Conservation (phyloP, 768 basidiomycete species). For the Hericium rajendrae region DNA sequence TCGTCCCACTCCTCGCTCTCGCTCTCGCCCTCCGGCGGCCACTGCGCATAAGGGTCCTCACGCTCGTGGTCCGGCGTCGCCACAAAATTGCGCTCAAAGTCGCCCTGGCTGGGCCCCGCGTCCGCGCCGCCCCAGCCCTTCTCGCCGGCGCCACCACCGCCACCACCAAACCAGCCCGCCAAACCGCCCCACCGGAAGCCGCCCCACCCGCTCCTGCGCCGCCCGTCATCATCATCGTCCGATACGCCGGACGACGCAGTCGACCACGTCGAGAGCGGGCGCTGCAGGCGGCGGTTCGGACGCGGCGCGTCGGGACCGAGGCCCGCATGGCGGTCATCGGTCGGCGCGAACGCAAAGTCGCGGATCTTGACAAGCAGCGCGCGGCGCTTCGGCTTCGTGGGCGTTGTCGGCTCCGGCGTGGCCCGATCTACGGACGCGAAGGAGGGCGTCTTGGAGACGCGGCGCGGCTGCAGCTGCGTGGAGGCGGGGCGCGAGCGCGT, state of each 20-base stretch:
- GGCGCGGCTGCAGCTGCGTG: constrained; percentile 26
- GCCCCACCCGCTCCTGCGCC: constrained; percentile 16
- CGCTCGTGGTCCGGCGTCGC: constrained; percentile 22
- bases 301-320: constrained; percentile 32
- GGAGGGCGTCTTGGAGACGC: not conserved
- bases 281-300: constrained; percentile 25
- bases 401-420: constrained; percentile 2
- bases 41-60: constrained; percentile 10
- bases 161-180: constrained; percentile 29
- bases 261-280: constrained; percentile 17
- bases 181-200: constrained; percentile 35
- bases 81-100: constrained; percentile 41
- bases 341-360: constrained; percentile 36
- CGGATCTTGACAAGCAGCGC: constrained; percentile 32
- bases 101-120: constrained; percentile 28
- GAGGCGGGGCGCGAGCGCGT: constrained; percentile 29
- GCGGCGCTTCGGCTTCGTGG: constrained; percentile 4
- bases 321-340: constrained; percentile 36
- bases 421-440: constrained; percentile 4
- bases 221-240: constrained; percentile 17
- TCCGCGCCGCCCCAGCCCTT: constrained; percentile 6
- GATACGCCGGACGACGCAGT: constrained; percentile 16
- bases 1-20: constrained; percentile 15
- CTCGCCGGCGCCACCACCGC: constrained; percentile 10
- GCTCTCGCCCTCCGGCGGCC: constrained; percentile 10